Percentiles rank a stretch among this genome's conserved stretches.
Conservation (phyloP, 78 protist species). For the Dictyostelium discoideum region DNA sequence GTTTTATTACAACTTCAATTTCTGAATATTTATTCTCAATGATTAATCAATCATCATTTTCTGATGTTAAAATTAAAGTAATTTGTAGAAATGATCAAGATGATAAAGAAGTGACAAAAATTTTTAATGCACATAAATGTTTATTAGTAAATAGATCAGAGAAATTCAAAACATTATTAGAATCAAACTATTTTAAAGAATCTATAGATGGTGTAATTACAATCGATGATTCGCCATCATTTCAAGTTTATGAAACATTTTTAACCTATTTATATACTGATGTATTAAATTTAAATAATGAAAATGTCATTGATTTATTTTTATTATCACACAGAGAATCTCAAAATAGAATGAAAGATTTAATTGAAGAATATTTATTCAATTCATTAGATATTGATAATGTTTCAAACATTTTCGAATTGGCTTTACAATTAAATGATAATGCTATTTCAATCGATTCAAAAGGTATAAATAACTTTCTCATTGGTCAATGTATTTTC, state of each 20-base stretch:
- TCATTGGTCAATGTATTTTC: slow-evolving; percentile 37
- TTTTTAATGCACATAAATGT: slow-evolving; percentile 44
- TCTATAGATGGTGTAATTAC: slow-evolving; percentile 2
- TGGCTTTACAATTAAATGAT: neutral
- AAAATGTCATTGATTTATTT: slow-evolving; percentile 50
- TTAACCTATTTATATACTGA: slow-evolving; percentile 39
- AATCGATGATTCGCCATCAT: neutral
- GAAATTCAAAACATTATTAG: slow-evolving; percentile 43
- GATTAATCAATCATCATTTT: slow-evolving; percentile 3
- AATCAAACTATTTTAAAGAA: slow-evolving; percentile 41
- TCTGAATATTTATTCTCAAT: slow-evolving; percentile 24
- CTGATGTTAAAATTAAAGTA: slow-evolving; percentile 47
- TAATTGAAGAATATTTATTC: slow-evolving; percentile 35
- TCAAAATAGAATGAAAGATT: slow-evolving; percentile 36
- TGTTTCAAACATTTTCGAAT: slow-evolving; percentile 14
- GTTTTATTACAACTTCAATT: neutral
- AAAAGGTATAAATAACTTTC: neutral
- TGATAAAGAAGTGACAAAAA: neutral
- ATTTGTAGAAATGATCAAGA: neutral
- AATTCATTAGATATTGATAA: slow-evolving; percentile 44
- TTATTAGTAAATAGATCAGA: slow-evolving; percentile 37
- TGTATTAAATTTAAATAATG: slow-evolving; percentile 16
- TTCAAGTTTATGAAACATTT: slow-evolving; percentile 2
- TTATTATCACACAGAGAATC: slow-evolving; percentile 20
- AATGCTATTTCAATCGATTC: neutral